Conservation (phyloP, 2,329 filamentous ascomycete genomes). For the Colletotrichum acutatum region DNA sequence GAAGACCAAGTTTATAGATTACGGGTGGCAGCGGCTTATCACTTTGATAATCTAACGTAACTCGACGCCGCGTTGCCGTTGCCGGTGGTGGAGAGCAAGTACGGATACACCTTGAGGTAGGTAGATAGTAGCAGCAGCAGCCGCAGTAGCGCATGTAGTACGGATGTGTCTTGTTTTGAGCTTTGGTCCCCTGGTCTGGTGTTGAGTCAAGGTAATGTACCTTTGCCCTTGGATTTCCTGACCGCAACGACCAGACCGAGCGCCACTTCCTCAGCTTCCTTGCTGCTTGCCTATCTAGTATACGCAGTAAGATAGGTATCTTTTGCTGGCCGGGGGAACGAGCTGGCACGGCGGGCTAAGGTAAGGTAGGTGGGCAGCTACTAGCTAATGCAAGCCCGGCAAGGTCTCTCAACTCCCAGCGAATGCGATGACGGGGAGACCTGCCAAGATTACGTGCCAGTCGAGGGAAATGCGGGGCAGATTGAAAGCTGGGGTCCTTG, state of each 20-base stretch:
- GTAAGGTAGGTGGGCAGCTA: no score
- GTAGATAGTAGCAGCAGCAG: background rate
- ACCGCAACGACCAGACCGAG: conserved; percentile 11
- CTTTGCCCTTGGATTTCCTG: background rate
- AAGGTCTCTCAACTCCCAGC: background rate
- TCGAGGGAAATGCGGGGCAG: conserved; percentile 23
- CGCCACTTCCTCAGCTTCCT: background rate
- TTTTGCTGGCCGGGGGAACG: background rate
- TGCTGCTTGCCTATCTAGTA: background rate
- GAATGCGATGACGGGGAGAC: background rate
- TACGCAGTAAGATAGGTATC: background rate
- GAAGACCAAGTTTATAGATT: conserved; percentile 29
- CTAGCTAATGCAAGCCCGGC: background rate
- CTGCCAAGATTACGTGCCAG: conserved; percentile 29
- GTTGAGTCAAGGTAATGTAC: conserved; percentile 24
- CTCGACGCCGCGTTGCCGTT: background rate
- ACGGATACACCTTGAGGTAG: background rate
- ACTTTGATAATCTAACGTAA: background rate
- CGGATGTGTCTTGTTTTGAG: conserved; percentile 11
- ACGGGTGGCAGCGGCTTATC: conserved; percentile 37
- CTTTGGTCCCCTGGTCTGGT: conserved; percentile 20
- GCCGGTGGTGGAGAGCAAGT: conserved; percentile 5
- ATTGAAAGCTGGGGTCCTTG: conserved; percentile 15
- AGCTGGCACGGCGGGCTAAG: background rate
- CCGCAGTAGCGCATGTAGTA: background rate